phyloP scores from a whole-genome alignment of 2,329 filamentous ascomycete genomes.

The Corynespora cassiicola region DNA sequence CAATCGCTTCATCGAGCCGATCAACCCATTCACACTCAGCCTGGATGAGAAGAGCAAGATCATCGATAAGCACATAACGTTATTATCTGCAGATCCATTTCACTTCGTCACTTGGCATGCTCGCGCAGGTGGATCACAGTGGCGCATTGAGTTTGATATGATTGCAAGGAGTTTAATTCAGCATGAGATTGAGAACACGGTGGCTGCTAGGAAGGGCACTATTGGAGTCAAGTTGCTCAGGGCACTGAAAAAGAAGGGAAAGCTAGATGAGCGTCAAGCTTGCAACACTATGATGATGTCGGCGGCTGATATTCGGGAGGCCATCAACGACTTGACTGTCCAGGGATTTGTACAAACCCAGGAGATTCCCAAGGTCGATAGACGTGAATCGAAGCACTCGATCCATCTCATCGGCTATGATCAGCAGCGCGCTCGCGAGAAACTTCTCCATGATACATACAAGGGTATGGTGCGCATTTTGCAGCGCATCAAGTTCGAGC shows the following conservation, averaged over 20 bases:
- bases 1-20: slow-evolving; percentile 28
- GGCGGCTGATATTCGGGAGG: slow-evolving; percentile 82
- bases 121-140: slow-evolving; percentile 70
- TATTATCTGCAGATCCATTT: slow-evolving; percentile 71
- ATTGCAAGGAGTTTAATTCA: slow-evolving; percentile 75
- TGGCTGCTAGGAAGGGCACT: slow-evolving; percentile 77
- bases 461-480: slow-evolving; percentile 87
- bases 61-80: slow-evolving; percentile 74
- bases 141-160: slow-evolving; percentile 82
- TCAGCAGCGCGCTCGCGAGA: slow-evolving; percentile 70
- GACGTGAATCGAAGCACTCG: slow-evolving; percentile 80
- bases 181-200: slow-evolving; percentile 79
- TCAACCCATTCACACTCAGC: slow-evolving; percentile 30
- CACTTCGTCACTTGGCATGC: slow-evolving; percentile 74
- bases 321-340: slow-evolving; percentile 85
- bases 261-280: slow-evolving; percentile 91
- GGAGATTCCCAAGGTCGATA: slow-evolving; percentile 89
- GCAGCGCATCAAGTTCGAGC: slow-evolving; percentile 80
- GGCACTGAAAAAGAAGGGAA: slow-evolving; percentile 85
- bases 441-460: slow-evolving; percentile 82
- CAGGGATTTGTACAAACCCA: slow-evolving; percentile 89
- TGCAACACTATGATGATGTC: slow-evolving; percentile 82
- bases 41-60: slow-evolving; percentile 31
- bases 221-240: slow-evolving; percentile 82
- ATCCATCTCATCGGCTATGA: slow-evolving; percentile 95